A percentile compares a stretch with the other conserved stretches of the same genome.
Conservation (phyloP, 768 basidiomycete species). For the Inosperma sp. region DNA sequence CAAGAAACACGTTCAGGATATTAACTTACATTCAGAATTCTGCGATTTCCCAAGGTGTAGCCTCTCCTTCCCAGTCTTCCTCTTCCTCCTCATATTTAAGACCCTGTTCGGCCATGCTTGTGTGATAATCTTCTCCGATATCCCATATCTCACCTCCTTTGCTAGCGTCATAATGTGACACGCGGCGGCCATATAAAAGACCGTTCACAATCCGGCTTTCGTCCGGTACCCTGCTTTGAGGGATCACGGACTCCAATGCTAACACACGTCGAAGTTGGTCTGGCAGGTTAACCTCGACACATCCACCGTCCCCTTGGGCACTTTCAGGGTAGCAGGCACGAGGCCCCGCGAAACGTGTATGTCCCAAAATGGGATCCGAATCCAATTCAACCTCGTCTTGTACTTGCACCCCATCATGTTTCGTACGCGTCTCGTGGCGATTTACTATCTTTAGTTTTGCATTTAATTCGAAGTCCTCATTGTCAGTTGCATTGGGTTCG, state of each 20-base stretch:
- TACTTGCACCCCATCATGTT: constrained; percentile 15
- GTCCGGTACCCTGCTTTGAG: constrained; percentile 36
- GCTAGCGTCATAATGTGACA: constrained; percentile 52
- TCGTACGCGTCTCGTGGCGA: constrained; percentile 21
- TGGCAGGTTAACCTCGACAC: constrained; percentile 55
- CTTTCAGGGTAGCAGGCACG: constrained; percentile 23
- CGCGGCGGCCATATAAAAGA: constrained; percentile 55
- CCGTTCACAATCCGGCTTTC: constrained; percentile 55
- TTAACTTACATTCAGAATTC: constrained; percentile 47
- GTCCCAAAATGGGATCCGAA: constrained; percentile 32
- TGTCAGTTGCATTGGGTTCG: constrained; percentile 24
- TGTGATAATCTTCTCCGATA: constrained; percentile 56
- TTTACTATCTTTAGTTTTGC: constrained; percentile 35
- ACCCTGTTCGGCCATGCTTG: constrained; percentile 24
- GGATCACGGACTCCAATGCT: constrained; percentile 49
- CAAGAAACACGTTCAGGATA: constrained; percentile 19
- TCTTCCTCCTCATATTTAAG: constrained; percentile 39
- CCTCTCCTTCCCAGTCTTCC: constrained; percentile 79
- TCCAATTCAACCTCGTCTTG: constrained; percentile 32
- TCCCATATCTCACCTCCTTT: constrained; percentile 76
- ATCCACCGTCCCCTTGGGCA: constrained; percentile 29
- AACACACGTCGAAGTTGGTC: constrained; percentile 63
- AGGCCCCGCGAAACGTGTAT: constrained; percentile 30
- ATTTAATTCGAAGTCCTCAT: constrained; percentile 25
- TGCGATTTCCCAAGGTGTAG: constrained; percentile 76